These are phyloP conservation scores for Diplocarpon rosae DNA, from an alignment of 2,329 filamentous ascomycete species.

Conservation along the genomic window DNA sequence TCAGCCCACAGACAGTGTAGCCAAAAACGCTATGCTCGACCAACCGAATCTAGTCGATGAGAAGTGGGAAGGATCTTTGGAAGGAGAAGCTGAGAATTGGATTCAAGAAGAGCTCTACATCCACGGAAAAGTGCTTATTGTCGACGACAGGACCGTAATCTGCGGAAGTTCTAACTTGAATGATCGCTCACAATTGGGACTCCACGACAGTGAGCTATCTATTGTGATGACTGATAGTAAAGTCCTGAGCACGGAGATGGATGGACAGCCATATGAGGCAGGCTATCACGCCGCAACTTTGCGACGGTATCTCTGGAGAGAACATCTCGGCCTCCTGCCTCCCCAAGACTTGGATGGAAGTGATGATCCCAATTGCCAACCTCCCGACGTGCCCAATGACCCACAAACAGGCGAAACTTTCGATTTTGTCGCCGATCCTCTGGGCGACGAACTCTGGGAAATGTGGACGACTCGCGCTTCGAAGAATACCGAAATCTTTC, in stretches of 20 bases:
- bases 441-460: slow-evolving; percentile 54
- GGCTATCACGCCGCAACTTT: slow-evolving; percentile 76
- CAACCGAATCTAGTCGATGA: slow-evolving; percentile 55
- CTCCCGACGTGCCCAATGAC: slow-evolving; percentile 59
- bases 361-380: slow-evolving; percentile 62
- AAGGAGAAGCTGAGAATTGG: slow-evolving; percentile 76
- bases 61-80: slow-evolving; percentile 60
- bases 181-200: slow-evolving; percentile 76
- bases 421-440: slow-evolving; percentile 58
- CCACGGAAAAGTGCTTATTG: slow-evolving; percentile 82
- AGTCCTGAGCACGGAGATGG: slow-evolving; percentile 61
- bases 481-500: slow-evolving; percentile 62
- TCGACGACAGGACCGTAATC: slow-evolving; percentile 74
- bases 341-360: slow-evolving; percentile 59
- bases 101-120: slow-evolving; percentile 95
- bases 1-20: slow-evolving; percentile 38
- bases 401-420: slow-evolving; percentile 50
- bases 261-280: slow-evolving; percentile 64
- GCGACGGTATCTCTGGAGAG: slow-evolving; percentile 74
- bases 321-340: slow-evolving; percentile 74
- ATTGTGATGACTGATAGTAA: slow-evolving; percentile 82
- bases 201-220: slow-evolving; percentile 83
- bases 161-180: slow-evolving; percentile 88
- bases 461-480: slow-evolving; percentile 60
- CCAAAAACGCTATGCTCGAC: slow-evolving; percentile 73